phyloP scores from a whole-genome alignment of 345 rosid genomes.

The Eucalyptus marginata region DNA sequence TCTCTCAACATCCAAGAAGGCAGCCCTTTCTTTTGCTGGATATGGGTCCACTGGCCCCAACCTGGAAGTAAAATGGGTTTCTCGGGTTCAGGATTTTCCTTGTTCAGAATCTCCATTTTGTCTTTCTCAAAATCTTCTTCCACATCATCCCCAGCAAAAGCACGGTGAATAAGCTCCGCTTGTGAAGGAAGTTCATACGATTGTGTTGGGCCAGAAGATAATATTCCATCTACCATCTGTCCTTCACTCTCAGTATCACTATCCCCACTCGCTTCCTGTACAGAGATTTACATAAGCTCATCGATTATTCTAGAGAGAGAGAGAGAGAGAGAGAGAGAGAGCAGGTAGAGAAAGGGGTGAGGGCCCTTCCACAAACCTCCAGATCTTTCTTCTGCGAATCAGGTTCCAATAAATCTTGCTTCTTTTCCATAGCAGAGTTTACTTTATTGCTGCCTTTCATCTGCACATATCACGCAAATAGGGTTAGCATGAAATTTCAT shows the following conservation, averaged over 20 bases:
- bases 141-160: slow-evolving; percentile 95
- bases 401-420: slow-evolving; percentile 9
- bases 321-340: neutral
- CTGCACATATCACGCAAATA: neutral
- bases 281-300: neutral
- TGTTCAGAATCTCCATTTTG: slow-evolving; percentile 51
- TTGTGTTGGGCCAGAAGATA: slow-evolving; percentile 35
- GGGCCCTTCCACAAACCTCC: slow-evolving; percentile 15
- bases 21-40: slow-evolving; percentile 68
- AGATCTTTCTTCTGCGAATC: slow-evolving; percentile 10
- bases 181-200: slow-evolving; percentile 78
- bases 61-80: slow-evolving; percentile 75
- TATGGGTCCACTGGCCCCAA: slow-evolving; percentile 86
- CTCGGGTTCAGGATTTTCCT: slow-evolving; percentile 78
- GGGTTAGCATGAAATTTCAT: neutral
- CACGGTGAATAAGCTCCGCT: slow-evolving; percentile 70
- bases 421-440: slow-evolving; percentile 10
- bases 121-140: slow-evolving; percentile 69
- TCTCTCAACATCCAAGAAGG: slow-evolving; percentile 77
- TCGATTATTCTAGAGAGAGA: neutral
- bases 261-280: slow-evolving; percentile 33
- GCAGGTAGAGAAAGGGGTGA: neutral
- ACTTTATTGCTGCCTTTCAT: slow-evolving; percentile 11
- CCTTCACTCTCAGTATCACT: slow-evolving; percentile 50
- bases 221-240: slow-evolving; percentile 70